Base-by-base conservation (phyloP, 805 yeast genomes). In the Saturnispora serradocipensis region DNA sequence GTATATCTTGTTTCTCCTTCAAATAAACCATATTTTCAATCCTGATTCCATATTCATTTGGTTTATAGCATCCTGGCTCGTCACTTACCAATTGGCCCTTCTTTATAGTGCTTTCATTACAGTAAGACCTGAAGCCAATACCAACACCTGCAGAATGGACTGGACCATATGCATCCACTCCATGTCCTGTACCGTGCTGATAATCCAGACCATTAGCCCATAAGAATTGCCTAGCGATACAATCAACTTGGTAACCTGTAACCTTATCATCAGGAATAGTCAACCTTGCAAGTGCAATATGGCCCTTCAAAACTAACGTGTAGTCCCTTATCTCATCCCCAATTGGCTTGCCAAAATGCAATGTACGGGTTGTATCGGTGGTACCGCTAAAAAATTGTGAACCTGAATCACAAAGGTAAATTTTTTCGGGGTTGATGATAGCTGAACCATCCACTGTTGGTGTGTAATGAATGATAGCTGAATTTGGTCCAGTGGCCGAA, bases 401-500 rank as follows among this genome's bases (percentile, higher is more conserved):
- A 7, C 86, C 85, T 2, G 82, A 74, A 61, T 80, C 86, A 59
- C 75, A 71, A 43, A 80, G 68, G 61, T 78, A 80, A 22, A 79
- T 67, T 46, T 76, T 73, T 38, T 69, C 66, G 6, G 82, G 83
- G 56, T 79, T 75, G 43, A 80, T 78, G 8, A 73, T 65, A 6
- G 77, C 59, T 53, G 76, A 72, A 10, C 65, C 61, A 5, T 69
- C 69, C 48, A 66, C 62, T 11, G 63, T 58, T 4, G 95, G 93
- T 42, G 80, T 69, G 63, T 86, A 86, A 64, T 86, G 95, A 54
- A 86, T 83, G 30, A 86, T 72, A 1, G 93, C 86, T 8, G 88
- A 86, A 63, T 85, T 86, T 11, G 88, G 72, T 0, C 91, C 93
- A 1, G 87, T 73, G 5, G 89, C 78, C 48, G 88, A 80, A 46